Conservation (phyloP, 192 early-diverging fungal species). For the Linnemannia zychae region DNA sequence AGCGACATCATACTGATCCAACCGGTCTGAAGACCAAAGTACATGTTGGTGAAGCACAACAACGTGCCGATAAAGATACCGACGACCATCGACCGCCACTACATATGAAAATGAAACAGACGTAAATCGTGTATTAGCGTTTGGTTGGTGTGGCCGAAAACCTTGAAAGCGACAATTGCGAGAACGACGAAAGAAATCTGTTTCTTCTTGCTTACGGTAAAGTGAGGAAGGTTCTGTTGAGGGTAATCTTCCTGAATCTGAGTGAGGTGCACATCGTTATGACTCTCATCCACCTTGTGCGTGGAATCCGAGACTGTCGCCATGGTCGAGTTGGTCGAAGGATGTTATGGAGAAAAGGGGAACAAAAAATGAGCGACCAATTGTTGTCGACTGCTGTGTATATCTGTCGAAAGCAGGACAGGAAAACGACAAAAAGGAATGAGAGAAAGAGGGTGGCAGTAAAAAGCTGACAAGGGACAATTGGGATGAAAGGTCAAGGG, state of each 20-base stretch:
- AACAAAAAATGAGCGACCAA: not conserved
- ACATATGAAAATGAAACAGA: not conserved
- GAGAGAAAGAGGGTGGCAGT: not conserved
- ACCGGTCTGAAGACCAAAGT: conserved; percentile 88
- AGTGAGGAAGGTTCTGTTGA: conserved; percentile 40
- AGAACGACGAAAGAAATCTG: not conserved
- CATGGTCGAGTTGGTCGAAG: conserved; percentile 1
- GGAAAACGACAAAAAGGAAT: not conserved
- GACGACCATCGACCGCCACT: conserved; percentile 68
- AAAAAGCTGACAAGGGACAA: not conserved
- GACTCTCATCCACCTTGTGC: not conserved
- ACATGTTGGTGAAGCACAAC: conserved; percentile 89
- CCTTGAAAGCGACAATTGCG: not conserved
- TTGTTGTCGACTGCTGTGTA: not conserved
- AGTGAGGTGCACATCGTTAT: not conserved
- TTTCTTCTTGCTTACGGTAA: conserved; percentile 29
- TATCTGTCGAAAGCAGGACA: not conserved
- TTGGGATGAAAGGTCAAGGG: not conserved
- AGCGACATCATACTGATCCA: conserved; percentile 87
- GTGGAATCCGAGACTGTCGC: not conserved
- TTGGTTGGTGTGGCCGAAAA: too few relatives aligned
- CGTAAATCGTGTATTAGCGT: not conserved
- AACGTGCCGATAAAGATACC: conserved; percentile 78
- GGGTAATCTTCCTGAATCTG: conserved; percentile 28
- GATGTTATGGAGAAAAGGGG: not conserved